Conservation (phyloP, 345 rosid genomes). For the Turnera subulata region DNA sequence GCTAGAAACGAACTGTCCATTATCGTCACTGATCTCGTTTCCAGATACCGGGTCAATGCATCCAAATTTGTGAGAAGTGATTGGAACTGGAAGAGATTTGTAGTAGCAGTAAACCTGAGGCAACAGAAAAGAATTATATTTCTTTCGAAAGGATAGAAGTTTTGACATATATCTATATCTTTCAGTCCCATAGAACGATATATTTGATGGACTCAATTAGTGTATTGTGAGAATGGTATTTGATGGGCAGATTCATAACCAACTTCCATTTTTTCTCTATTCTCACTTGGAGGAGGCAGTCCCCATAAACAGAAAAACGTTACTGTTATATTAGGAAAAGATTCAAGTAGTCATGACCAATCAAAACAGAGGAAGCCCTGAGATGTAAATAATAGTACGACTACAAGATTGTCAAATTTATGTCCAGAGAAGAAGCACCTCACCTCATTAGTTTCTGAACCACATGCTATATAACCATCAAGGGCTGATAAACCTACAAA, state of each 20-base stretch:
- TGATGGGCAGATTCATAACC: too few relatives aligned
- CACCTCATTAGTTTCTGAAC: slow-evolving; percentile 21
- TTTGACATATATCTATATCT: too few relatives aligned
- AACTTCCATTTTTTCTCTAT: too few relatives aligned
- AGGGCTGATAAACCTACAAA: slow-evolving; percentile 12
- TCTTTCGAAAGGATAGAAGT: not conserved
- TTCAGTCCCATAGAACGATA: too few relatives aligned
- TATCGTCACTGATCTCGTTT: slow-evolving; percentile 8
- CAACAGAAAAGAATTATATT: not conserved
- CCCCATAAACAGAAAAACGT: too few relatives aligned
- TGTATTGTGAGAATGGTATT: too few relatives aligned
- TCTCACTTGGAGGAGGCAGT: too few relatives aligned
- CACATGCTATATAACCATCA: slow-evolving; percentile 21
- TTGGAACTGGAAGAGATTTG: slow-evolving; percentile 18
- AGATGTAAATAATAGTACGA: not conserved
- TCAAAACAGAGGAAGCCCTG: not conserved
- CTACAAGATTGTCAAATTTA: not conserved
- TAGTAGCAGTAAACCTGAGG: slow-evolving; percentile 17
- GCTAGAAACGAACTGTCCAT: slow-evolving; percentile 21
- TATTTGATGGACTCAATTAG: too few relatives aligned
- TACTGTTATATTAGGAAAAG: too few relatives aligned
- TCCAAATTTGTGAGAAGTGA: slow-evolving; percentile 19
- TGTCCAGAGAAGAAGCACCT: not conserved
- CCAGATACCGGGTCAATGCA: slow-evolving; percentile 9
- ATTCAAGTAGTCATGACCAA: not conserved